Percentiles rank a stretch among this genome's conserved stretches.
phyloP scores from a whole-genome alignment of 306 rosid species.

The Quercus glauca region DNA sequence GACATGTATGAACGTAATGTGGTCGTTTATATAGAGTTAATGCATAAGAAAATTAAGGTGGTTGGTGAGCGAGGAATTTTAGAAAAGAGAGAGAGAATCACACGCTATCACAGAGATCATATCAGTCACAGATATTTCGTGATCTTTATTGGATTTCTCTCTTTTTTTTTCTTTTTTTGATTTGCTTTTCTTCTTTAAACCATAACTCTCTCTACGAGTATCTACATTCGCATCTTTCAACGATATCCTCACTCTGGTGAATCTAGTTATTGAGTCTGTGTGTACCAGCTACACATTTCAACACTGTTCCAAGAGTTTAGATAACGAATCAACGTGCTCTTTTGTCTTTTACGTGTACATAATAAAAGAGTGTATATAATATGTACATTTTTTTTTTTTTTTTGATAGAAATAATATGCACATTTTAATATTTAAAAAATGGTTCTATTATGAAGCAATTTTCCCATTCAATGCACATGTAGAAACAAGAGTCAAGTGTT shows the following conservation, averaged over 20 bases:
- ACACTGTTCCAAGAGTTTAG: background rate
- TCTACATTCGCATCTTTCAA: constrained; percentile 28
- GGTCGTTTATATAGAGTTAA: constrained; percentile 30
- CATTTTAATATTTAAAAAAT: background rate
- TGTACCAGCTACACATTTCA: background rate
- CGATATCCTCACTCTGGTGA: constrained; percentile 4
- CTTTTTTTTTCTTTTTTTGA: constrained; percentile 70
- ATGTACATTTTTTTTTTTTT: background rate
- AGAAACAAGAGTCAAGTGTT: too few species aligned
- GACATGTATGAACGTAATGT: constrained; percentile 43
- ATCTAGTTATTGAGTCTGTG: too few species aligned
- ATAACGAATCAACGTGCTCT: background rate
- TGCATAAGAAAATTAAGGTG: constrained; percentile 29
- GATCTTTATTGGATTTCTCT: constrained; percentile 79
- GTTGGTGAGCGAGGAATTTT: constrained; percentile 54
- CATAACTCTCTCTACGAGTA: constrained; percentile 20
- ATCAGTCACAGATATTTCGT: constrained; percentile 67
- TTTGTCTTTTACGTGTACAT: background rate
- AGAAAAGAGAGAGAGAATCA: constrained; percentile 26
- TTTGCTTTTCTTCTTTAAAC: constrained; percentile 36
- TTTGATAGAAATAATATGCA: too few species aligned
- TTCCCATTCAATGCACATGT: too few species aligned
- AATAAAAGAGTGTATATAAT: too few species aligned
- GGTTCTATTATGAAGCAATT: too few species aligned
- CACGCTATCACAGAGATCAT: constrained; percentile 19